These are phyloP conservation scores for Paramecium sonneborni DNA, from an alignment of 73 alveolate species.

Conservation along the genomic window DNA sequence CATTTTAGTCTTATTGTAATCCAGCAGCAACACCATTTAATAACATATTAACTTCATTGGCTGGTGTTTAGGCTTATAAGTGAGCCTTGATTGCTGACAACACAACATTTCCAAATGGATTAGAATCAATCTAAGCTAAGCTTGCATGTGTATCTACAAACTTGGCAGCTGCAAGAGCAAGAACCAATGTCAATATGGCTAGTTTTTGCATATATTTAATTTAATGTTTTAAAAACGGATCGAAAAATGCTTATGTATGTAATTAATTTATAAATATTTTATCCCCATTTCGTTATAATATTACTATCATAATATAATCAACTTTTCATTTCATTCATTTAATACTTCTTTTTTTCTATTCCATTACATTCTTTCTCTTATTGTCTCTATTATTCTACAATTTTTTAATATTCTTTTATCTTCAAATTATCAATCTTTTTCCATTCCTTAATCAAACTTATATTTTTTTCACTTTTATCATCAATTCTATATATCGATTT, in stretches of 20 bases:
- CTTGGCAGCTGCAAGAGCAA: conserved; percentile 62
- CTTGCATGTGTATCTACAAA: conserved; percentile 33
- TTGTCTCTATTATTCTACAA: not conserved
- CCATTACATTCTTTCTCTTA: not conserved
- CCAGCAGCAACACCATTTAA: conserved; percentile 57
- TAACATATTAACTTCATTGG: conserved; percentile 45
- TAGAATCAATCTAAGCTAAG: conserved; percentile 55
- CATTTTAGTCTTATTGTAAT: conserved; percentile 17
- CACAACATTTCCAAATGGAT: conserved; percentile 58
- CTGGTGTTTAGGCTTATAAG: conserved; percentile 55
- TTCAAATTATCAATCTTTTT: not conserved
- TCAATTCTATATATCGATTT: not conserved
- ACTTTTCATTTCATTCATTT: not conserved
- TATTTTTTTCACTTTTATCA: not conserved
- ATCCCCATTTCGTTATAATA: conserved; percentile 53
- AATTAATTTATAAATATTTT: conserved; percentile 65
- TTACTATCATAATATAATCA: not conserved
- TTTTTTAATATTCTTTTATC: not conserved
- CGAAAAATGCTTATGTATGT: conserved; percentile 76
- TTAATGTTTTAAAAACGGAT: conserved; percentile 60
- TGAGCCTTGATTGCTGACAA: conserved; percentile 61
- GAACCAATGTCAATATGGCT: conserved; percentile 52
- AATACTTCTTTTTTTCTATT: not conserved
- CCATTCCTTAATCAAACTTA: not conserved
- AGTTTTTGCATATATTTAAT: conserved; percentile 54